phyloP scores from a whole-genome alignment of 2,329 filamentous ascomycete species.

The Cytospora leucostoma region DNA sequence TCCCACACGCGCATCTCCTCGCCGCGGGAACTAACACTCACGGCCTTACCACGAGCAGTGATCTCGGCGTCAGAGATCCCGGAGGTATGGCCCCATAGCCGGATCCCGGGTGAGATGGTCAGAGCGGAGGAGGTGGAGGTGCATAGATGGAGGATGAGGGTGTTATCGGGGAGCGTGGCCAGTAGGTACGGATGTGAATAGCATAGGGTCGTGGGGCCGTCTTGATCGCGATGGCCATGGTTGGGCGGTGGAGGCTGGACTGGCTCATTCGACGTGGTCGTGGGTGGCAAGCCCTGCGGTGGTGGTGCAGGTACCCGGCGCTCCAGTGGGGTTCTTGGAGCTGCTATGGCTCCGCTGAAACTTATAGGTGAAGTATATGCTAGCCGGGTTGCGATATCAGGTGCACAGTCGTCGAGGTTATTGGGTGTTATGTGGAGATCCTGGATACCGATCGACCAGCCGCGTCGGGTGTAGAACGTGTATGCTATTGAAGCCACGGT shows the following conservation, averaged over 20 bases:
- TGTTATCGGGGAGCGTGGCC: constrained; percentile 83
- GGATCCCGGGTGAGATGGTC: constrained; percentile 69
- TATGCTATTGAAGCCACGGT: constrained; percentile 86
- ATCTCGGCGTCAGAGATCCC: constrained; percentile 85
- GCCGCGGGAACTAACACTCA: constrained; percentile 82
- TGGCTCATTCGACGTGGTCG: too few species aligned
- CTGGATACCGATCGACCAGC: constrained; percentile 91
- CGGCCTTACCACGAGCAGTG: constrained; percentile 80
- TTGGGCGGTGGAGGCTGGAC: neutral
- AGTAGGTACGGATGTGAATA: constrained; percentile 84
- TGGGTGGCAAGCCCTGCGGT: neutral
- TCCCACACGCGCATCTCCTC: constrained; percentile 87
- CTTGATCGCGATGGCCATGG: neutral
- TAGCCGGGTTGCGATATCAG: constrained; percentile 43
- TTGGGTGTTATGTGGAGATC: constrained; percentile 66
- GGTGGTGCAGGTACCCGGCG: constrained; percentile 31
- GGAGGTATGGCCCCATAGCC: constrained; percentile 90
- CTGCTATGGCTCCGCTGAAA: constrained; percentile 10
- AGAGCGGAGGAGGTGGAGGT: constrained; percentile 69
- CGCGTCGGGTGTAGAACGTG: constrained; percentile 73
- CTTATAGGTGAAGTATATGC: constrained; percentile 43
- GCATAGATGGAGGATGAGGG: constrained; percentile 78
- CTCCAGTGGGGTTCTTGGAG: constrained; percentile 18
- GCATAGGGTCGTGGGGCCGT: constrained; percentile 63
- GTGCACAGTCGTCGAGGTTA: constrained; percentile 17